phyloP scores from a whole-genome alignment of 805 yeast genomes.

The Starmerella floris region DNA sequence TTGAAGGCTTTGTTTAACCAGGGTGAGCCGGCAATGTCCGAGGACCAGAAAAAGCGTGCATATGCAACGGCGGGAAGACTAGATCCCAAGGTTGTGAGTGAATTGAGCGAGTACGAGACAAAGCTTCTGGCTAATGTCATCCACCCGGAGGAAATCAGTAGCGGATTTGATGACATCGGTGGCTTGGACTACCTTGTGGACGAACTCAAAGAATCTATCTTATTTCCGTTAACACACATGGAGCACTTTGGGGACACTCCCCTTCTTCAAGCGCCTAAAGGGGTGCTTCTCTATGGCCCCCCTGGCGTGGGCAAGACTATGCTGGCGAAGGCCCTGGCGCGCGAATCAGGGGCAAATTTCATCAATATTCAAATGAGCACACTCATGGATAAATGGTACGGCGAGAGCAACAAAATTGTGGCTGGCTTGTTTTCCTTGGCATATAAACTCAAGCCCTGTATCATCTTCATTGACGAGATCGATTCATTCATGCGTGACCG shows the following conservation, averaged over 20 bases:
- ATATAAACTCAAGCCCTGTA: conserved; percentile 80
- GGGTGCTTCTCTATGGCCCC: conserved; percentile 84
- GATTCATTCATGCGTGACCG: conserved; percentile 88
- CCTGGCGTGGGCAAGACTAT: conserved; percentile 98
- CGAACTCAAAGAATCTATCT: conserved; percentile 75
- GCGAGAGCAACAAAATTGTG: conserved; percentile 85
- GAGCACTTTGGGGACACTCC: conserved; percentile 42
- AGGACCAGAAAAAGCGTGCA: conserved; percentile 51
- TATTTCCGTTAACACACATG: conserved; percentile 58
- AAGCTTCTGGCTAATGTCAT: conserved; percentile 66
- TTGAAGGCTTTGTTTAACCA: conserved; percentile 32
- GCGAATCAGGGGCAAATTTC: conserved; percentile 83
- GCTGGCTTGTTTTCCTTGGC: conserved; percentile 89
- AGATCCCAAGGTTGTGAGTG: conserved; percentile 46
- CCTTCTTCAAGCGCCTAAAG: conserved; percentile 81
- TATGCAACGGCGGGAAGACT: conserved; percentile 44
- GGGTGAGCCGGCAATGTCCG: conserved; percentile 36
- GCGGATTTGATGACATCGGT: conserved; percentile 71
- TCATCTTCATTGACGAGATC: conserved; percentile 88
- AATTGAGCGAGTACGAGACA: conserved; percentile 60
- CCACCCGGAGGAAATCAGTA: conserved; percentile 69
- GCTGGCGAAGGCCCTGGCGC: conserved; percentile 91
- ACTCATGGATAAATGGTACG: conserved; percentile 95
- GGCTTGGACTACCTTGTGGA: conserved; percentile 73
- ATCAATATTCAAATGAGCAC: conserved; percentile 85